Percentiles rank a stretch among this genome's conserved stretches.
Conservation (phyloP, 345 rosid genomes). For the Limnanthes douglasii region DNA sequence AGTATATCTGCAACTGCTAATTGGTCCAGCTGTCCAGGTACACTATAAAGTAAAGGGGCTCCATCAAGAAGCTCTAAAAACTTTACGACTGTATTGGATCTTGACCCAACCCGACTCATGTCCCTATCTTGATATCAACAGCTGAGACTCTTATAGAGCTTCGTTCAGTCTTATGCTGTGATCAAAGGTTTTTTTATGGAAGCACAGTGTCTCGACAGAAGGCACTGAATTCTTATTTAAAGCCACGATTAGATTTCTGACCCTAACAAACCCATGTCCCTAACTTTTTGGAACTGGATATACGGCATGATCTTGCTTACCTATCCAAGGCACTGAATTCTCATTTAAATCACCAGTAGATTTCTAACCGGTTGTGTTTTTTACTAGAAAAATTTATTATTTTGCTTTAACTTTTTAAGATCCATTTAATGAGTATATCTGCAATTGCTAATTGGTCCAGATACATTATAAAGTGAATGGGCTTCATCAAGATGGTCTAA, state of each 20-base stretch:
- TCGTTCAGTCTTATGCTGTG: slow-evolving; percentile 20
- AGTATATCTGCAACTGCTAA: not conserved
- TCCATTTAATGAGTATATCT: no score
- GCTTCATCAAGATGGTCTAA: slow-evolving; percentile 35
- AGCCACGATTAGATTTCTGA: no score
- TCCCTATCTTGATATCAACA: slow-evolving; percentile 50
- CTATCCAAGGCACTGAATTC: no score
- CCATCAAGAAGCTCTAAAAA: slow-evolving; percentile 39
- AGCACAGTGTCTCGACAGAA: slow-evolving; percentile 45
- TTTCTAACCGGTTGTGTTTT: no score
- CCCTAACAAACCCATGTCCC: no score
- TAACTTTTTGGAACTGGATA: slow-evolving; percentile 66
- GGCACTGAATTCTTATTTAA: no score
- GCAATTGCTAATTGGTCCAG: slow-evolving; percentile 8
- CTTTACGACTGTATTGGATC: slow-evolving; percentile 37
- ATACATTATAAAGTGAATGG: slow-evolving; percentile 40
- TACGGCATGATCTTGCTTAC: no score
- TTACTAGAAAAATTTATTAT: no score
- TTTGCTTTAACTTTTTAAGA: no score
- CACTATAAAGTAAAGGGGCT: slow-evolving; percentile 41
- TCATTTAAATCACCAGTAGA: no score
- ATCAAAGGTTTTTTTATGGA: slow-evolving; percentile 50
- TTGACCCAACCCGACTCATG: slow-evolving; percentile 52
- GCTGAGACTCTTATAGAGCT: slow-evolving; percentile 33
- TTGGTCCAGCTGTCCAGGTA: slow-evolving; percentile 1